A percentile compares a stretch with the other conserved stretches of the same genome.
Conservation (phyloP, 2,329 filamentous ascomycete genomes). For the Diaporthe sp. region DNA sequence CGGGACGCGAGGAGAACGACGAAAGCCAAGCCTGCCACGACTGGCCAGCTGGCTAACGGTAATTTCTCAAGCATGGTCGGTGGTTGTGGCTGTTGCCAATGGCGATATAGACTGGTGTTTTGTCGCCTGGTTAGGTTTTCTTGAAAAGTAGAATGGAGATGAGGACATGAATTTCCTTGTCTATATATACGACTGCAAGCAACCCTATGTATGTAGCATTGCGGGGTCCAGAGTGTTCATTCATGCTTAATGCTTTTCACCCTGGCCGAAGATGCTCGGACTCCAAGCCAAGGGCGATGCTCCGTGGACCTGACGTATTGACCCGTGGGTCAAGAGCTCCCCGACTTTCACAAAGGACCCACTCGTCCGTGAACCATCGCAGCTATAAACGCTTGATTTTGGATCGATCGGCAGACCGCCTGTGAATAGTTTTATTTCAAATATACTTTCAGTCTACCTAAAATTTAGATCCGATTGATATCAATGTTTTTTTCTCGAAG, state of each 20-base stretch:
- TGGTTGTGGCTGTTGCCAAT: not conserved
- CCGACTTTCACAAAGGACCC: not conserved
- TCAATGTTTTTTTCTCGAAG: not conserved
- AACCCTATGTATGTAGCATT: conserved; percentile 1
- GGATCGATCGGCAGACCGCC: not conserved
- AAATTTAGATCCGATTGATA: not conserved
- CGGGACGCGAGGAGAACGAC: not conserved
- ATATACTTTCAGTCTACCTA: not conserved
- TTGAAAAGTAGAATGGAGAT: no score
- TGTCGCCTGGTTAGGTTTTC: no score
- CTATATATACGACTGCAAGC: not conserved
- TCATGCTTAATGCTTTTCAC: conserved; percentile 11
- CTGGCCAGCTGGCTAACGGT: not conserved
- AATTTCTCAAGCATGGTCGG: not conserved
- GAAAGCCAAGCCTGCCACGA: not conserved
- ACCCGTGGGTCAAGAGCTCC: not conserved
- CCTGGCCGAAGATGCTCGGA: conserved; percentile 4
- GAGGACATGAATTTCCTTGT: not conserved
- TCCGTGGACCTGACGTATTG: not conserved
- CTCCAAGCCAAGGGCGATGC: not conserved
- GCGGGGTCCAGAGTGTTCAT: conserved; percentile 8
- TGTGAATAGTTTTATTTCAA: not conserved
- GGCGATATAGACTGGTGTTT: not conserved
- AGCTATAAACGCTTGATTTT: not conserved
- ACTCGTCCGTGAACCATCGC: not conserved